Evolutionary conservation across 2,329 filamentous ascomycete species (phyloP).

Genomic region (Penicillium capsulatum): DNA sequence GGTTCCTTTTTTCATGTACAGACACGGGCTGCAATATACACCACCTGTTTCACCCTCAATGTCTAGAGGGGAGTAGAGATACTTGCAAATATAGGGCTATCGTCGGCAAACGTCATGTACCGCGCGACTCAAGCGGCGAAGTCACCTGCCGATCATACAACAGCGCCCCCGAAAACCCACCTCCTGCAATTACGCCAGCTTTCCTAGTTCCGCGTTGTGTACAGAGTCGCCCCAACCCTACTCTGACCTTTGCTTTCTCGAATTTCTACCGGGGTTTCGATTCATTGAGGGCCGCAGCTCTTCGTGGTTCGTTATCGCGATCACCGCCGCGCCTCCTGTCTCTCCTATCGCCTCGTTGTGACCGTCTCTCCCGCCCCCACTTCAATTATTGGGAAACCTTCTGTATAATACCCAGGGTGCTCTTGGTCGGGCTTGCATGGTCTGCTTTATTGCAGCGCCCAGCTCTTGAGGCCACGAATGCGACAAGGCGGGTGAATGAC

Average conservation of each 20-base stretch:
- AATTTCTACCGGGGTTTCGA: conserved; percentile 1
- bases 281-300: conserved; percentile 3
- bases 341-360: conserved; percentile 18
- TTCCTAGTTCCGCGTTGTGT: conserved; percentile 5
- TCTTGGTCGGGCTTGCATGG: conserved; percentile 3
- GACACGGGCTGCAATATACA: too few relatives aligned
- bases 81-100: background rate
- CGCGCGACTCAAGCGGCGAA: conserved; percentile 20
- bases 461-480: conserved; percentile 21
- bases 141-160: conserved; percentile 22
- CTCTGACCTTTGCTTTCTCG: background rate
- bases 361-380: conserved; percentile 6
- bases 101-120: conserved; percentile 17
- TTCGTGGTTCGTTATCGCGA: conserved; percentile 24
- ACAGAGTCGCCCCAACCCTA: background rate
- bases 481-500: conserved; percentile 31
- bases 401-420: conserved; percentile 1
- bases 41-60: too few relatives aligned
- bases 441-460: conserved; percentile 6
- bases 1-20: too few relatives aligned
- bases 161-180: conserved; percentile 10
- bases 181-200: conserved; percentile 3
- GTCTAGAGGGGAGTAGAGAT: too few relatives aligned
- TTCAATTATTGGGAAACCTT: conserved; percentile 2
- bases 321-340: conserved; percentile 12